Conservation (phyloP, 495 filamentous ascomycete species). For the Neurospora sp. region DNA sequence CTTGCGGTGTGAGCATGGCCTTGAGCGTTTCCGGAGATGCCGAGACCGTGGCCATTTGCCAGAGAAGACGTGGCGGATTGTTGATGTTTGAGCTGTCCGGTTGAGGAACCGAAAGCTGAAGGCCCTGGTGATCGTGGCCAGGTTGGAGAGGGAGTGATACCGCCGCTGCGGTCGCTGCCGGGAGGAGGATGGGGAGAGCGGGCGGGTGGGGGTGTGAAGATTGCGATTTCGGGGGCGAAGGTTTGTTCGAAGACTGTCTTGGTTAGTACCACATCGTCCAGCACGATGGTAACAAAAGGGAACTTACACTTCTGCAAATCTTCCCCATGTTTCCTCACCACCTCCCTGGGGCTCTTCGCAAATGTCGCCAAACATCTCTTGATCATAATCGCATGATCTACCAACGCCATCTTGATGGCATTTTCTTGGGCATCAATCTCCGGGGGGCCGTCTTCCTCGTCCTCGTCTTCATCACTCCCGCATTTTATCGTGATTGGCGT, state of each 20-base stretch:
- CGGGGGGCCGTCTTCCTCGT: constrained; percentile 38
- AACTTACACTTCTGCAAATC: constrained; percentile 44
- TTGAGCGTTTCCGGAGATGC: neutral
- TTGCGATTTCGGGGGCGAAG: constrained; percentile 51
- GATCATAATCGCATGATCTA: constrained; percentile 82
- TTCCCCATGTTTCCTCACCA: constrained; percentile 30
- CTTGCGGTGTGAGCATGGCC: neutral
- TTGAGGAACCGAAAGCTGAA: constrained; percentile 8
- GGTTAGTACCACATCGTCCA: neutral
- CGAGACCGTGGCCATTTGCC: constrained; percentile 15
- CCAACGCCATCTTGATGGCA: constrained; percentile 73
- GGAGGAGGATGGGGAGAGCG: constrained; percentile 14
- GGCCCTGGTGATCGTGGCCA: constrained; percentile 31
- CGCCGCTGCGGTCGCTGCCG: neutral
- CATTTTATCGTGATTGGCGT: constrained; percentile 35
- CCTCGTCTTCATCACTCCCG: constrained; percentile 24
- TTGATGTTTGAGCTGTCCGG: constrained; percentile 14
- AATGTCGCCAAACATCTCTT: constrained; percentile 72
- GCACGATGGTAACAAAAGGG: constrained; percentile 14
- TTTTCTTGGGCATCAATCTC: constrained; percentile 61
- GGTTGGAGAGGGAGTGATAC: constrained; percentile 26
- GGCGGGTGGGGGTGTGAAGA: constrained; percentile 35
- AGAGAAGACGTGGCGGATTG: constrained; percentile 12
- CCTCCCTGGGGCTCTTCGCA: constrained; percentile 45
- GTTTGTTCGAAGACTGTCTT: constrained; percentile 47